Evolutionary conservation across 2,329 filamentous ascomycete genomes (phyloP).

Genomic region (Alternaria ventricosa): DNA sequence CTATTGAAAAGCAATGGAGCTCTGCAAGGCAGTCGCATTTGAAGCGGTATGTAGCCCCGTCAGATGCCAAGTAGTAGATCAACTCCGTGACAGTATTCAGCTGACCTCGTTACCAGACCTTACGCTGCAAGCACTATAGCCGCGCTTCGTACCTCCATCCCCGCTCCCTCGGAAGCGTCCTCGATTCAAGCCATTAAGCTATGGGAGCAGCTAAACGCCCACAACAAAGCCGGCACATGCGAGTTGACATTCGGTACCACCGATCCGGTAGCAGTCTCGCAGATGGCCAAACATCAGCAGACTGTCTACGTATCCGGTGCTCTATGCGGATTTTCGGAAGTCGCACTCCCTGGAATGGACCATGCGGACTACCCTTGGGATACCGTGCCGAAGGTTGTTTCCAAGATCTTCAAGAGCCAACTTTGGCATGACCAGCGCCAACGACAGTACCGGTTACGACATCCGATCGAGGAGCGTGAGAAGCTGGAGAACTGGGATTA

Average conservation of each 20-base stretch:
- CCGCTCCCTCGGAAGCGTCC: conserved; percentile 34
- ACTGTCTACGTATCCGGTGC: conserved; percentile 53
- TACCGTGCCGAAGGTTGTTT: conserved; percentile 51
- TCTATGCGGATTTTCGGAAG: conserved; percentile 50
- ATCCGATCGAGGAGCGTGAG: conserved; percentile 38
- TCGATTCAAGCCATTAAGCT: conserved; percentile 47
- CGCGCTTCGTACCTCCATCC: conserved; percentile 40
- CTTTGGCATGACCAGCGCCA: conserved; percentile 53
- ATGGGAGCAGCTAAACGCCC: conserved; percentile 46
- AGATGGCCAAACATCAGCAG: conserved; percentile 50
- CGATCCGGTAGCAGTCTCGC: conserved; percentile 44
- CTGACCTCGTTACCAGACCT: conserved; percentile 26
- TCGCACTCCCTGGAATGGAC: conserved; percentile 49
- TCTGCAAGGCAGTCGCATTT: conserved; percentile 20
- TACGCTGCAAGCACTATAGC: conserved; percentile 46
- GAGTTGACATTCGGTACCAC: conserved; percentile 52
- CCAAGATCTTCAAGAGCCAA: conserved; percentile 51
- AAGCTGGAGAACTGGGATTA: conserved; percentile 50
- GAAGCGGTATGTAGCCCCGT: conserved; percentile 12
- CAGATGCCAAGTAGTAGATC: background rate
- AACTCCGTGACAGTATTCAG: background rate
- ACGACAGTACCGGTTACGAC: conserved; percentile 46
- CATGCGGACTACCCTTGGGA: conserved; percentile 54
- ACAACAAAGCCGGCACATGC: conserved; percentile 43
- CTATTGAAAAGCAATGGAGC: conserved; percentile 47